These are phyloP conservation scores for Epithemia pelagica DNA, from an alignment of 108 stramenopile species.

Conservation along the genomic window DNA sequence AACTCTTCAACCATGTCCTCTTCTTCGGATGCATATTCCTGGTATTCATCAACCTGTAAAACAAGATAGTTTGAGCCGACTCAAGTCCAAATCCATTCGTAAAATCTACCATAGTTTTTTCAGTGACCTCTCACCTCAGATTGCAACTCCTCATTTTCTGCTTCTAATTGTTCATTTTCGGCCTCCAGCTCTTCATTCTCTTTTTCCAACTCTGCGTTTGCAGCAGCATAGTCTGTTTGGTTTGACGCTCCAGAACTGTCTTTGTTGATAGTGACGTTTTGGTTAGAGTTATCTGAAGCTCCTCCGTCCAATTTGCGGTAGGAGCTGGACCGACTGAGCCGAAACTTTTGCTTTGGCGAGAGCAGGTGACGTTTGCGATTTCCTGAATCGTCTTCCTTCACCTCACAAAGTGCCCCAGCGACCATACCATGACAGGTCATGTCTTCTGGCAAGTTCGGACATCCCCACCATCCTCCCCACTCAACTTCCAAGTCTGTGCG, in stretches of 20 bases:
- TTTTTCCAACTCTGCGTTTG: conserved; percentile 16
- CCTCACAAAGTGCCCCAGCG: conserved; percentile 34
- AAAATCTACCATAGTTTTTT: neutral
- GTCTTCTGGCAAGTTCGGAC: conserved; percentile 22
- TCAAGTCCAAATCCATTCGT: no score
- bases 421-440: conserved; percentile 27
- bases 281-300: neutral
- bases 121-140: neutral
- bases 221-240: neutral
- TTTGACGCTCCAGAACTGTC: neutral
- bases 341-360: no score
- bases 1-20: conserved; percentile 26
- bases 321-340: no score
- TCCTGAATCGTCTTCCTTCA: neutral
- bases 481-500: conserved; percentile 34
- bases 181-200: conserved; percentile 21
- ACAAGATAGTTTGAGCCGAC: no score
- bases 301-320: no score
- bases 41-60: neutral
- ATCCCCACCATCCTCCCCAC: conserved; percentile 43
- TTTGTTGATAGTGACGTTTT: neutral
- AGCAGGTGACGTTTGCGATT: no score
- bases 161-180: conserved; percentile 32
- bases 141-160: conserved; percentile 19
- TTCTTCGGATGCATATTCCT: conserved; percentile 8